Evolutionary conservation across 768 basidiomycete species (phyloP), one percentile per base, ranked within the genome.

Genomic region (Asterophora lycoperdoides): DNA sequence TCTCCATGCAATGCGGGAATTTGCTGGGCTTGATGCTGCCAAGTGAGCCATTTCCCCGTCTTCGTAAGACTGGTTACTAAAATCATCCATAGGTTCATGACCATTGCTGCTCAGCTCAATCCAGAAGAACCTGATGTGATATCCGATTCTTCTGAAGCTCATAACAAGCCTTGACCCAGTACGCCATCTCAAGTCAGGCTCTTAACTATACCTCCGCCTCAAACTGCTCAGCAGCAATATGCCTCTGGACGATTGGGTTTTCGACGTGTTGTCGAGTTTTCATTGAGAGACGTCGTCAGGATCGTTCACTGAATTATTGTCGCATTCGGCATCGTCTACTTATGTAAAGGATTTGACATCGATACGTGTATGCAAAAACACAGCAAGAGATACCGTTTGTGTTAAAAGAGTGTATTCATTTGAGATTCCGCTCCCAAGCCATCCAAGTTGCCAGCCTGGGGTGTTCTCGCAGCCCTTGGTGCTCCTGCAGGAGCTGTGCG

Each of bases 1-100:
- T 68, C 66, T 93, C 45, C 78, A 85, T 48, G 81, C 86, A 13
- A 91, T 92, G 89, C 70, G 80, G 46, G 80, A 79, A 26, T 81
- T 93, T 53, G 84, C 89, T 11, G 86, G 85, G 1, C 72, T 83
- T 41, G 86, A 89, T 63, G 87, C 85, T 15, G 85, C 89, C 46
- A 91, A 90, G 89, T 90, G 63, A 59, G 84, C 70, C 23, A 26
- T 17, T 9, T 37, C 26, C 11, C 13, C 14, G 23, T n/a, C 41
- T 2, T 4, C 46, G 19, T 11, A 41, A 14, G 4, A n/a, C 36
- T 46, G 3, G 36, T 49, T 19, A 41, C 29, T 37, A 36, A 40
- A 32, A 9, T 46, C 14, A 20, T 18, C 13, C 7, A 29, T 15
- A 74, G 73, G 54, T 70, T 73, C 37, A 73, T 73, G 71, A 72